Conservation (phyloP, 139 green algal genomes). For the Chlorokybus atmophyticus region DNA sequence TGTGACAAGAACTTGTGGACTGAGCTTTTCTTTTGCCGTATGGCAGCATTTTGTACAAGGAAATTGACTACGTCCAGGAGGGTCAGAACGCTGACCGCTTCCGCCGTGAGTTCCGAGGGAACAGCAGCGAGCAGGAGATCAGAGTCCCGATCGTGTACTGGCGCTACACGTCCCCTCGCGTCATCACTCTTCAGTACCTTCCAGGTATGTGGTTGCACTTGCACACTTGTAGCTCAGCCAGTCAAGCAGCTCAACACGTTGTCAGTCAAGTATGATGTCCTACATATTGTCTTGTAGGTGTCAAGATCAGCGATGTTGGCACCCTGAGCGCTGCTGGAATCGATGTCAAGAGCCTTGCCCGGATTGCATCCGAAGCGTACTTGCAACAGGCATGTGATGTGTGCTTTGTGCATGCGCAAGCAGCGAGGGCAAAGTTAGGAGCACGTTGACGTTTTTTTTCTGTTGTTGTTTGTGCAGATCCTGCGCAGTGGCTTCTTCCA, state of each 20-base stretch:
- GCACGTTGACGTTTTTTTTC: slow-evolving; percentile 20
- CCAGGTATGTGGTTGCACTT: slow-evolving; percentile 60
- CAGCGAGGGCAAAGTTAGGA: no score
- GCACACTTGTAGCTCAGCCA: no score
- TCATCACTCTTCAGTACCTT: slow-evolving; percentile 86
- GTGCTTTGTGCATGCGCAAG: no score
- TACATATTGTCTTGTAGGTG: slow-evolving; percentile 7
- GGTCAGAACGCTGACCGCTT: slow-evolving; percentile 80
- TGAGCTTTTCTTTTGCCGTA: not conserved
- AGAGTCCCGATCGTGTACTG: slow-evolving; percentile 80
- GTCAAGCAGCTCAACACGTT: no score
- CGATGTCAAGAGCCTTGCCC: slow-evolving; percentile 66
- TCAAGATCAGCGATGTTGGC: slow-evolving; percentile 79
- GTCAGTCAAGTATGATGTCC: not conserved
- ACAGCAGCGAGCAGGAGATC: slow-evolving; percentile 61
- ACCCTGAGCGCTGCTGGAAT: slow-evolving; percentile 66
- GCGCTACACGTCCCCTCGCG: slow-evolving; percentile 57
- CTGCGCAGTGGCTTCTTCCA: slow-evolving; percentile 85
- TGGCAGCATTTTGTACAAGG: slow-evolving; percentile 83
- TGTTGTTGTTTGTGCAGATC: slow-evolving; percentile 47
- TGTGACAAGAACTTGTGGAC: not conserved
- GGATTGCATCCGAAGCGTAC: slow-evolving; percentile 78
- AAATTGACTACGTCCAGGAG: slow-evolving; percentile 92
- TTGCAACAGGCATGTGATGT: slow-evolving; percentile 65
- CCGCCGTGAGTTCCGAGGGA: slow-evolving; percentile 52